Conservation (phyloP, 345 rosid species). For the Raphanus raphanistrum region DNA sequence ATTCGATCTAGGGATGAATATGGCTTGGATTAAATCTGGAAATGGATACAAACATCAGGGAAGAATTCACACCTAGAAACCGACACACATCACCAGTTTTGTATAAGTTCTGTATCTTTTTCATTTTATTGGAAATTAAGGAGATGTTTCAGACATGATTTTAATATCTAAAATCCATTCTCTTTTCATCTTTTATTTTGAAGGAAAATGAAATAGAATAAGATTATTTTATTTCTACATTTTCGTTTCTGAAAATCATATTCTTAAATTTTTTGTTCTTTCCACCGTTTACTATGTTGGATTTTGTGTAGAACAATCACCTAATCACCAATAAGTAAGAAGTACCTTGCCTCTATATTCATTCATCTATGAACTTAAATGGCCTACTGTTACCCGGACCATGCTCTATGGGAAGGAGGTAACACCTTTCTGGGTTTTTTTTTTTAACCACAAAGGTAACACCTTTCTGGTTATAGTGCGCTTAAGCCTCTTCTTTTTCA, state of each 20-base stretch:
- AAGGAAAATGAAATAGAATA: not conserved
- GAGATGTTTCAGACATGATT: not conserved
- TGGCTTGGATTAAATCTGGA: not conserved
- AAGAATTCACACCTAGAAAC: not conserved
- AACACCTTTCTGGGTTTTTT: not conserved
- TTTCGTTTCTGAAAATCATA: not conserved
- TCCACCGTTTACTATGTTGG: not conserved
- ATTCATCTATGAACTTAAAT: not conserved
- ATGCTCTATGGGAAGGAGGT: not conserved
- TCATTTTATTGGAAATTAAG: not conserved
- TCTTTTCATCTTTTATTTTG: not conserved
- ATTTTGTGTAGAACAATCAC: not conserved
- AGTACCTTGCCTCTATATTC: not conserved
- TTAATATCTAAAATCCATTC: not conserved
- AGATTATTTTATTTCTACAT: not conserved
- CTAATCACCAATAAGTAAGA: conserved; percentile 1
- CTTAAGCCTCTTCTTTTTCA: not conserved
- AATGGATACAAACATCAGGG: not conserved
- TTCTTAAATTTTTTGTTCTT: not conserved
- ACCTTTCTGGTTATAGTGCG: not conserved
- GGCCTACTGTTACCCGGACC: not conserved
- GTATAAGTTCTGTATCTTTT: not conserved
- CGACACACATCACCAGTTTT: not conserved
- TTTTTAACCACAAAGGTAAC: not conserved
- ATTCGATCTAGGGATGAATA: not conserved